Conservation (phyloP, 2,329 filamentous ascomycete species). For the Cercospora canescens region DNA sequence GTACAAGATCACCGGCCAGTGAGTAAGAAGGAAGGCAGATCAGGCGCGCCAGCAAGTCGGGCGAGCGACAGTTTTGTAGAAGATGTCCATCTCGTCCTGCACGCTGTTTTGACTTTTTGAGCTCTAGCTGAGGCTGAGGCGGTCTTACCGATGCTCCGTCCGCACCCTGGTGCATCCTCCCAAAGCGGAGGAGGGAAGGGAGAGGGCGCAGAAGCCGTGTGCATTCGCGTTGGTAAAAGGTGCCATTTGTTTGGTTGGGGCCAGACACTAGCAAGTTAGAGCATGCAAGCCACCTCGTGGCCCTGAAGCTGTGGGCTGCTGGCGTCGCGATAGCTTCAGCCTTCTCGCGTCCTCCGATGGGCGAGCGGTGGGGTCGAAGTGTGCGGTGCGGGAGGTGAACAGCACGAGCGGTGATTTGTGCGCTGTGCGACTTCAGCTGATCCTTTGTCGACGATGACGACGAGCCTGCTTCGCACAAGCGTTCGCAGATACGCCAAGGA, state of each 20-base stretch:
- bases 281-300: conserved; percentile 18
- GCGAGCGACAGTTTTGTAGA: background rate
- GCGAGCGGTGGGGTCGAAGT: conserved; percentile 1
- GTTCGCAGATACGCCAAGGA: background rate
- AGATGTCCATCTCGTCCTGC: background rate
- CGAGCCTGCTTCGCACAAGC: background rate
- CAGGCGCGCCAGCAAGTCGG: background rate
- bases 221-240: conserved; percentile 6
- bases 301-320: background rate
- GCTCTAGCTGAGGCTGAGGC: conserved; percentile 18
- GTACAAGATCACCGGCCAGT: background rate
- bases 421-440: background rate
- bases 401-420: background rate
- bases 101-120: conserved; percentile 11
- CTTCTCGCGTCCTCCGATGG: conserved; percentile 13
- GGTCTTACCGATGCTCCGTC: conserved; percentile 3
- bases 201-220: conserved; percentile 3
- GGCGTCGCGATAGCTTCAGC: conserved; percentile 8
- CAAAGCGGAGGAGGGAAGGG: background rate
- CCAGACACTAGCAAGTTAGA: conserved; percentile 3
- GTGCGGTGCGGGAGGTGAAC: background rate
- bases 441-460: background rate
- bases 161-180: conserved; percentile 5
- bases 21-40: background rate
- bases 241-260: conserved; percentile 1